Base-by-base conservation (phyloP, 2,329 filamentous ascomycete genomes). In the Aspergillus fumigatus region DNA sequence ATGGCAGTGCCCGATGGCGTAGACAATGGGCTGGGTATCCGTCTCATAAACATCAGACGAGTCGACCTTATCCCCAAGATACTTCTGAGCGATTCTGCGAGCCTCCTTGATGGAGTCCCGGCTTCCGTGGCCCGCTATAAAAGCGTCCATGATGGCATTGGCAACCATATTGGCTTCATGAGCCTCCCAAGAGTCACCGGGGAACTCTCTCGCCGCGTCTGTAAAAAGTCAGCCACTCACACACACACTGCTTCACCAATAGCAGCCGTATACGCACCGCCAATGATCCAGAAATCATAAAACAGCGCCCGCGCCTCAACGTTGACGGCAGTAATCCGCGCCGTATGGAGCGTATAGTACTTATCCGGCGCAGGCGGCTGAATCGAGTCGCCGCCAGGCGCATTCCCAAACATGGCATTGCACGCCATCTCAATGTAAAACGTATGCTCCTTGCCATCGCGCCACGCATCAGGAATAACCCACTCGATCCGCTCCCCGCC, bases 401-500 rank as follows among this genome's bases (percentile, higher is more conserved):
- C 88, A 72, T 96, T 96, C 65, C 94, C 94, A 76, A 97, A 97
- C 92, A 97, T 97, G 73, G 88, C 87, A 73, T 99, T 99, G 77
- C 94, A 97, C 21, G 94, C 94, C 90, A 97, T 96, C 77, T 99
- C 94, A 62, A 99, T 88, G 73, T 97, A 99, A 67, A 99, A 89
- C 19, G 82, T 85, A 72, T 97, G 92, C 67, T 92, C 84, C 71
- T 93, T 86, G 53, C 91, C 92, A 72, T 96, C 90, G 59, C 89
- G 84, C 77, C 89, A 96, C 17, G 80, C 79, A 51, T 90, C 80
- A 8, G 94, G 93, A 48, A 99, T 80, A 58, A 96, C 85, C 92
- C 93, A 99, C 75, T 97, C 92, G 17, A 87, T 83, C 53, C 94
- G 84, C 69, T 99, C 94, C 43, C 90, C 90, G 54, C 88, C 88